Base-by-base conservation (phyloP, 345 rosid genomes). In the Atalantia buxifolia region DNA sequence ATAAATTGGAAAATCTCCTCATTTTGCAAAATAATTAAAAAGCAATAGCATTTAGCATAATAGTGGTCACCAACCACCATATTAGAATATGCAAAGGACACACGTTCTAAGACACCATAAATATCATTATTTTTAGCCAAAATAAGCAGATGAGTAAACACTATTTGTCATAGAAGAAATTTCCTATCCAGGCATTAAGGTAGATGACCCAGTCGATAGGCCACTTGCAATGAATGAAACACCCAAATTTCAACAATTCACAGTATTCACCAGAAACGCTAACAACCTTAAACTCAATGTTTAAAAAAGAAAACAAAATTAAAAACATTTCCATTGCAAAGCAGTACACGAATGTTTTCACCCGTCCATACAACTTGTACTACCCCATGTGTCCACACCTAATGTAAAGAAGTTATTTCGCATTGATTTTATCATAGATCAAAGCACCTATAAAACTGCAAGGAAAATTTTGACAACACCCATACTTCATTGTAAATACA, bases 21-120 rank as follows among this genome's bases (percentile, higher is more conserved):
- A 55, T 35, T 67, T 48, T 9, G 36, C 30, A 75, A 40, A 71
- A 76, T 76, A 28, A 60, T 35, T 27, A 80, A 61, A 75, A 48
- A 21, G 40, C 36, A 50, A 48, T 31, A 33, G 24, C 18, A 73
- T 24, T 8, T 4, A 24, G 55, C 36, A 36, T 6, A 36, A 38
- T 25, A 73, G 24, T 25, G 14, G 30, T 25, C 19, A 10, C 16
- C 12, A 16, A 13, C 16, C 53, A 38, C 55, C 7, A 22, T 60
- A 40, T 13, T 60, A 40, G 76, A 73, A 24, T 18, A 24, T 73
- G 67, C 35, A 38, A 60, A 73, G 24, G 67, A 18, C 56, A 73
- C 5, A 19, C n/a, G 4, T 59, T 50, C 24, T 4, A 25, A n/a
- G 24, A 36, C 7, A 30, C 55, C 3, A 5, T 38, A 60, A 73